Evolutionary conservation across 1,284 basidiomycete genomes (phyloP), one percentile per base, ranked within the genome.

Genomic region (Moesziomyces aphidis): DNA sequence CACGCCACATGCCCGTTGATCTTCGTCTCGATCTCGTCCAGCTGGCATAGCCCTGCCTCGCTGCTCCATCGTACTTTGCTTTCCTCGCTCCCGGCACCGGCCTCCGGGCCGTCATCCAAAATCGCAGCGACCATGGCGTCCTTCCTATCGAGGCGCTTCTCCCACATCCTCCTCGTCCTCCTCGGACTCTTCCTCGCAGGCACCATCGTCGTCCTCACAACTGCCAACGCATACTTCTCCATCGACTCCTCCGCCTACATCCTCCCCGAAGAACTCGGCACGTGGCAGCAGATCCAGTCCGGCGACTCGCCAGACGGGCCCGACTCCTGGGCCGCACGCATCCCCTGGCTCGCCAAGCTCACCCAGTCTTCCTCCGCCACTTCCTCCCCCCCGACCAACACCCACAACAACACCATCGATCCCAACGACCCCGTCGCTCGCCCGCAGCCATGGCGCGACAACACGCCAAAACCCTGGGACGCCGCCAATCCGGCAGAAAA

Each of bases 191-290:
- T 98, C 86, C 90, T 98, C 61, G 80, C 93, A 43, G 95, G 95
- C 54, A 98, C 96, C 31, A 90, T 97, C 85, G 85, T 93, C 85
- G 94, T 99, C 61, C 91, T 99, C 83, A 92, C 92, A 17, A 93
- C 93, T 26, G 90, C 97, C 49, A 92, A 93, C 31, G 92, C 92
- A 85, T 97, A 95, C 85, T 93, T 98, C 78, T 89, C 90, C 76
- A 94, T 98, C 83, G 80, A 82, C 57, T 34, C 55, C 3, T 69
- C 54, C 9, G 79, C 80, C 15, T 82, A 80, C 61, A 77, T 84
- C 42, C 55, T 69, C 4, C 69, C 75, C 2, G 71, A 77, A 43
- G 83, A 84, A 65, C 75, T 84, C 6, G 80, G 81, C 26, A 78
- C 83, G 11, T 78, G 78, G 76, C 60, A 79, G 31, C 75, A 83